Base-by-base conservation (phyloP, 169 alveolate species). In the Eimeria falciformis region DNA sequence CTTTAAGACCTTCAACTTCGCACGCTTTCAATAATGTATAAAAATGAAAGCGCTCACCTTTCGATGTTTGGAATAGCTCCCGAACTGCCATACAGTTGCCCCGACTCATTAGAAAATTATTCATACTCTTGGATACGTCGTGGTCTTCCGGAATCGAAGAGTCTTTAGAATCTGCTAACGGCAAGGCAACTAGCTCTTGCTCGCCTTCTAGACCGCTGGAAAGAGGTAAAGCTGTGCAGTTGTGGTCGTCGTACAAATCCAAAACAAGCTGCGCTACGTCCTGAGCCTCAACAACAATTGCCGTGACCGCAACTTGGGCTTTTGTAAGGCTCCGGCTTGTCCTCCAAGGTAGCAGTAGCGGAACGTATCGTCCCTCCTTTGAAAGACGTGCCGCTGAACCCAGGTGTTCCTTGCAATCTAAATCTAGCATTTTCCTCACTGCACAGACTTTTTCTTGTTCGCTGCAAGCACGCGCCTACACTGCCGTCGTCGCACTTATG, bases 81-180 rank as follows among this genome's bases (percentile, higher is more conserved):
- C 53, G 71, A 62, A 79, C n/a, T 12, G 89, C 89, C 89, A 79
- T 29, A 50, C 47, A 53, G 55, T 79, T 79, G 75, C 89, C 89
- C 6, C 29, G 89, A 33, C 53, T 46, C 73, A 79, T 50, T 53
- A 79, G 73, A 21, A 53, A 55, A 25, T 53, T 40, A 33, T 73
- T 79, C 89, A 69, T 53, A 37, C 89, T 79, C 89, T 73, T 79
- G 50, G 89, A 33, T 18, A 45, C 69, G 25, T 21, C 29, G 18
- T 5, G 37, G 21, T 23, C 53, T 18, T n/a, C 71, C 27, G 18
- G 9, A 12, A 11, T 27, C 37, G 43, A 62, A 27, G 18, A 53
- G 23, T 21, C 50, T 33, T 27, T 37, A 17, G 73, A 29, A 33
- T 40, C 53, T 33, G 89, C 55, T 55, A 79, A 43, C 33, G 69